A percentile compares a stretch with the other conserved stretches of the same genome.
phyloP scores from a whole-genome alignment of 2,329 filamentous ascomycete species.

The Sarocladium kiliense region DNA sequence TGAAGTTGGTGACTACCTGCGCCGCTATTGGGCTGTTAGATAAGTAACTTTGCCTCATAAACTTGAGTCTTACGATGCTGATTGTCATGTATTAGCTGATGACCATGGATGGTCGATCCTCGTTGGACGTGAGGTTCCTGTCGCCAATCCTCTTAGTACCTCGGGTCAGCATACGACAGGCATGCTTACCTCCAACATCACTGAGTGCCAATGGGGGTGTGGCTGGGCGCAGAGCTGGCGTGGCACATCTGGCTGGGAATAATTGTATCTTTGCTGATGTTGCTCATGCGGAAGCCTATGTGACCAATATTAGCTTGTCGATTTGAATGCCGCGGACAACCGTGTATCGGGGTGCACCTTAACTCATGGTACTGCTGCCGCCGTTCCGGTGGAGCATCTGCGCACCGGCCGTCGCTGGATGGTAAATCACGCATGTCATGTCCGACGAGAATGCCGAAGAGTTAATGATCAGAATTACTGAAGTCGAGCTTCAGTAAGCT shows the following conservation, averaged over 20 bases:
- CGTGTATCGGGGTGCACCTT: neutral
- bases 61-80: neutral
- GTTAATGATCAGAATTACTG: too few relatives aligned
- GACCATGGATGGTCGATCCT: too few relatives aligned
- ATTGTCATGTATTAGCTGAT: neutral
- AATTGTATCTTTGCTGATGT: conserved; percentile 18
- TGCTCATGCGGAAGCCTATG: neutral
- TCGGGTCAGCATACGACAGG: too few relatives aligned
- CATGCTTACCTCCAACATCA: neutral
- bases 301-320: neutral
- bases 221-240: conserved; percentile 30
- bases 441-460: neutral
- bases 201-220: conserved; percentile 24
- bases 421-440: conserved; percentile 56
- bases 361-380: conserved; percentile 49
- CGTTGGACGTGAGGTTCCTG: too few relatives aligned
- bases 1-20: neutral
- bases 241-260: conserved; percentile 38
- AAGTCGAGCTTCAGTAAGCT: too few relatives aligned
- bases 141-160: too few relatives aligned
- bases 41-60: neutral
- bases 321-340: neutral
- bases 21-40: neutral
- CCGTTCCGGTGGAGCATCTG: conserved; percentile 27
- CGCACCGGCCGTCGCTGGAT: conserved; percentile 45